phyloP scores from a whole-genome alignment of 441 rosid species.

The Croton setiger region DNA sequence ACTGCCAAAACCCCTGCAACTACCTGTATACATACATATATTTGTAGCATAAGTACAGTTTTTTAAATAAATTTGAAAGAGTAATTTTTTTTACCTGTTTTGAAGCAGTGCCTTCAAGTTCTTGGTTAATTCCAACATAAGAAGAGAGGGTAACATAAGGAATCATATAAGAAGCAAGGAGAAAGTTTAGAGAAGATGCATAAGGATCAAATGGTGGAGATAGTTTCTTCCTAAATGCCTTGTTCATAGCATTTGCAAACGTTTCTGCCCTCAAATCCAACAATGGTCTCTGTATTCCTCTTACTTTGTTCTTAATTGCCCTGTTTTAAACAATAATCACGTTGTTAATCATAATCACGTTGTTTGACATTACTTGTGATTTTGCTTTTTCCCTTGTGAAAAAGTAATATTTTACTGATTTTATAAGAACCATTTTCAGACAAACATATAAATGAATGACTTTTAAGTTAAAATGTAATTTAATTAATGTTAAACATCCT shows the following conservation, averaged over 20 bases:
- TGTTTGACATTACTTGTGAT: too few species aligned
- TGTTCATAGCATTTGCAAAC: slow-evolving; percentile 55
- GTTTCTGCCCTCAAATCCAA: slow-evolving; percentile 56
- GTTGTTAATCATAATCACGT: neutral
- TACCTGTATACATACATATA: slow-evolving; percentile 34
- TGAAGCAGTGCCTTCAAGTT: slow-evolving; percentile 40
- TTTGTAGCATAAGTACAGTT: neutral
- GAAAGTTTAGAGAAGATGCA: slow-evolving; percentile 50
- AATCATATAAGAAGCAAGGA: slow-evolving; percentile 68
- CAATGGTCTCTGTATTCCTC: slow-evolving; percentile 80
- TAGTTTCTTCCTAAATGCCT: slow-evolving; percentile 49
- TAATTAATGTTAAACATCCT: too few species aligned
- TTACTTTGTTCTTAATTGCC: slow-evolving; percentile 60
- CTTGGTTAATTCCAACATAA: slow-evolving; percentile 74
- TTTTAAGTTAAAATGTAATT: too few species aligned
- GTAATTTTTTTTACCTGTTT: slow-evolving; percentile 36
- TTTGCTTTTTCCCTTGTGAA: neutral
- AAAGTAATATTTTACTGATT: neutral
- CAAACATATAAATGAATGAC: too few species aligned
- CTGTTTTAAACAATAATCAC: slow-evolving; percentile 25
- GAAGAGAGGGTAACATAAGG: slow-evolving; percentile 90
- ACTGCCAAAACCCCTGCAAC: slow-evolving; percentile 79
- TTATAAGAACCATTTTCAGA: too few species aligned
- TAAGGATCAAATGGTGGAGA: slow-evolving; percentile 82
- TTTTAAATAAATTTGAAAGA: too few species aligned